phyloP scores from a whole-genome alignment of 2,329 filamentous ascomycete species.

The Xylaria sp. region DNA sequence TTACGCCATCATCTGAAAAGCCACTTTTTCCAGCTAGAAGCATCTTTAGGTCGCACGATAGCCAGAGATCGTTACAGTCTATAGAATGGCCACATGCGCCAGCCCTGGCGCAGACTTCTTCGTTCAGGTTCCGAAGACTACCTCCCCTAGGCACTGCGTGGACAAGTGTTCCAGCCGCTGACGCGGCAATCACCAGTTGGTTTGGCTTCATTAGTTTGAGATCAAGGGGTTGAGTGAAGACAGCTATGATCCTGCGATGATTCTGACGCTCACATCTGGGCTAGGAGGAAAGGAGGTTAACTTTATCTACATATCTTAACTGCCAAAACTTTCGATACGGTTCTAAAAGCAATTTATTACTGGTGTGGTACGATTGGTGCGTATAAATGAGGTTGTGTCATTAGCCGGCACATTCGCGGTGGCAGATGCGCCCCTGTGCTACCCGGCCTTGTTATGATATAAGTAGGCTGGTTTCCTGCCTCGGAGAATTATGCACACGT shows the following conservation, averaged over 20 bases:
- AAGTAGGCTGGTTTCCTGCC: background rate
- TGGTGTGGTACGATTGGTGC: conserved; percentile 22
- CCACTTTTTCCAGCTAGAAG: conserved; percentile 17
- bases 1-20: conserved; percentile 27
- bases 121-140: conserved; percentile 27
- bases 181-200: background rate
- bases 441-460: conserved; percentile 7
- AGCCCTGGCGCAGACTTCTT: conserved; percentile 29
- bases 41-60: conserved; percentile 33
- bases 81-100: conserved; percentile 32
- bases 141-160: conserved; percentile 29
- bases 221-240: background rate
- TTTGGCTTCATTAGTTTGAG: conserved; percentile 24
- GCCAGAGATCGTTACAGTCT: conserved; percentile 34
- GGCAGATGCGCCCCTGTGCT: conserved; percentile 1
- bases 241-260: background rate
- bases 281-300: background rate
- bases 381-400: conserved; percentile 20
- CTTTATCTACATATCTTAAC: conserved; percentile 7
- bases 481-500: background rate
- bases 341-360: conserved; percentile 26
- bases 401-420: conserved; percentile 24
- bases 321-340: background rate
- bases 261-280: background rate
- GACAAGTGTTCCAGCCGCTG: background rate